Base-by-base conservation (phyloP, 305 asterid species). In the Andrographis paniculata region DNA sequence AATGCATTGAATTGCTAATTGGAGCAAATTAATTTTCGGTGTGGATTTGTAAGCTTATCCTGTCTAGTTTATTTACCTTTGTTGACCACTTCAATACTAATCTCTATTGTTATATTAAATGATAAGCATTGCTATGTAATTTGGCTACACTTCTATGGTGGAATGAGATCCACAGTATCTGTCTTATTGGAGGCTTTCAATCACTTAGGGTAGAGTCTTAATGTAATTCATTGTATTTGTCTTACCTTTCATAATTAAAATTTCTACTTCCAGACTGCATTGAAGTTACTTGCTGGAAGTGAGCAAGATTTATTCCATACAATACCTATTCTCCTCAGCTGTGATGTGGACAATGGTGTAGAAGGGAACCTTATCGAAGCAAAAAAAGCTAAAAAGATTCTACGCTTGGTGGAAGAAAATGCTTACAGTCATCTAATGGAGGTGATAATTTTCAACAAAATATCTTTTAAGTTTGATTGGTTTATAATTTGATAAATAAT, bases 391-490 rank as follows among this genome's bases (percentile, higher is more conserved):
- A 60, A 65, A 67, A 74, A 71, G 24, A 55, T 79, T 65, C 58
- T 69, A 24, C 64, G 66, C 55, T 67, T 72, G 23, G 73, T 79
- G 66, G 94, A 77, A 67, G 95, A 87, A 63, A 79, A 72, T 70
- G 93, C 93, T 15, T 87, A 55, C 72, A 81, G 96, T 75, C 95
- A 75, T 72, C 73, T 92, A 69, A 80, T 92, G 96, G 99, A 92
- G 99, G 99, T 92, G 53, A 57, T 72, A 28, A 33, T 39, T 39
- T 50, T 23, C 9, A 24, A 24, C 43, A 6, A 30, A 6, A 16
- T 15, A 28, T n/a, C 1, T 9, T 15, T 11, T 22, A 13, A 24
- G 2, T 31, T 4, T 24, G 11, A 0, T 14, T 6, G 17, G 2
- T 20, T 22, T 20, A 6, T 24, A n/a, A 6, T 20, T 3, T 46